Percentiles rank a stretch among this genome's conserved stretches.
Conservation (phyloP, 2,329 filamentous ascomycete genomes). For the Fusarium falciforme region DNA sequence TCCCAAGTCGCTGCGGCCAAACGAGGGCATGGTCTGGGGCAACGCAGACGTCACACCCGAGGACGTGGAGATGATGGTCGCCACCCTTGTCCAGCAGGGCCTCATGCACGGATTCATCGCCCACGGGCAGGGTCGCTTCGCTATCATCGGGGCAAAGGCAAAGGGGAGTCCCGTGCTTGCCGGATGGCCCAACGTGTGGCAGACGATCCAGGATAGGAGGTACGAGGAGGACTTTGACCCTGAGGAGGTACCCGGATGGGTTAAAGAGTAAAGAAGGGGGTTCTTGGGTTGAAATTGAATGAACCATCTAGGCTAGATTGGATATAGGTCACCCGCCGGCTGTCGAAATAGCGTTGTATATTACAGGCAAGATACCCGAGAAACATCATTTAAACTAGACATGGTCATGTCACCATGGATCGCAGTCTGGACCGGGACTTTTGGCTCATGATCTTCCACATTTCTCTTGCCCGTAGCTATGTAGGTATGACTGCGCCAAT, state of each 20-base stretch:
- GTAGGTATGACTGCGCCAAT: conserved; percentile 24
- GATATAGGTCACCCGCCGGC: background rate
- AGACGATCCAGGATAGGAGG: conserved; percentile 72
- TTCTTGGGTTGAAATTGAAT: background rate
- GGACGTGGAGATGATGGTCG: conserved; percentile 82
- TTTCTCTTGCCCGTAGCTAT: conserved; percentile 24
- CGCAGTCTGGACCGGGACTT: conserved; percentile 20
- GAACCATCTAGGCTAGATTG: conserved; percentile 8
- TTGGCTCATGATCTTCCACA: conserved; percentile 33
- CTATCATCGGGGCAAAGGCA: conserved; percentile 81
- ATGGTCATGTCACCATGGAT: background rate
- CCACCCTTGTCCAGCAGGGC: conserved; percentile 82
- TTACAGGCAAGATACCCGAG: conserved; percentile 36
- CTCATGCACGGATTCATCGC: conserved; percentile 87
- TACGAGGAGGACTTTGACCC: conserved; percentile 69
- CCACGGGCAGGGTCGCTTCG: conserved; percentile 80
- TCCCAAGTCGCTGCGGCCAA: conserved; percentile 61
- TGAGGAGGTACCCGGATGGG: conserved; percentile 81
- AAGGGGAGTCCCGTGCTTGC: conserved; percentile 72
- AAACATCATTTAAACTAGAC: conserved; percentile 7
- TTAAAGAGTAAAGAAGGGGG: conserved; percentile 55
- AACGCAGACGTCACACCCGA: conserved; percentile 68
- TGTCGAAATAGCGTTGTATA: conserved; percentile 27
- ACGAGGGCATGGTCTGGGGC: conserved; percentile 72
- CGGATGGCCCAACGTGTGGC: conserved; percentile 81